phyloP scores from a whole-genome alignment of 257 asterid genomes.

The Mitragyna speciosa region DNA sequence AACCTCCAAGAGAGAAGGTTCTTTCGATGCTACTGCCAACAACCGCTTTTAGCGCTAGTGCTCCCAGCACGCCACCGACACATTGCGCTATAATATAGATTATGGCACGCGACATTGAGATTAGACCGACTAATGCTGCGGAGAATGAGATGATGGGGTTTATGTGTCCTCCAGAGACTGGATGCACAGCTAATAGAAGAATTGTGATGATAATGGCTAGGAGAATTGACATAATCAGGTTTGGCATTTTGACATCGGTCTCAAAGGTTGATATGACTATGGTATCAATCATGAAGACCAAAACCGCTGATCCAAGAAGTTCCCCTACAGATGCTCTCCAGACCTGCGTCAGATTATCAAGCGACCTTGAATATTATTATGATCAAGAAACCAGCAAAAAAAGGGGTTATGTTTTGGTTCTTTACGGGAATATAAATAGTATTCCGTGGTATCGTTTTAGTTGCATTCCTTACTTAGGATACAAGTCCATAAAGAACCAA shows the following conservation, averaged over 20 bases:
- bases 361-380: too few species aligned
- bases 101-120: conserved; percentile 65
- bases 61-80: conserved; percentile 59
- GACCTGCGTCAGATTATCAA: conserved; percentile 33
- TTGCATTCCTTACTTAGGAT: too few species aligned
- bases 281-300: conserved; percentile 68
- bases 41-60: conserved; percentile 66
- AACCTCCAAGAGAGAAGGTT: conserved; percentile 65
- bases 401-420: too few species aligned
- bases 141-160: conserved; percentile 82
- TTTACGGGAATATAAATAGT: too few species aligned
- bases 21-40: conserved; percentile 41
- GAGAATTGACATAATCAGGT: conserved; percentile 48
- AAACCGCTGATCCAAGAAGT: conserved; percentile 60
- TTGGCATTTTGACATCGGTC: conserved; percentile 51
- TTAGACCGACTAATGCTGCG: conserved; percentile 64
- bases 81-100: conserved; percentile 38
- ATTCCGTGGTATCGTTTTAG: too few species aligned
- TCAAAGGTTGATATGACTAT: conserved; percentile 62
- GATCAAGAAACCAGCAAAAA: too few species aligned
- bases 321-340: conserved; percentile 84
- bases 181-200: conserved; percentile 67
- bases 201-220: conserved; percentile 51
- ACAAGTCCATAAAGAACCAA: too few species aligned
- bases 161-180: conserved; percentile 76